Evolutionary conservation across 352 stramenopile genomes (phyloP).

Genomic region (Poterioochromonas sp.): DNA sequence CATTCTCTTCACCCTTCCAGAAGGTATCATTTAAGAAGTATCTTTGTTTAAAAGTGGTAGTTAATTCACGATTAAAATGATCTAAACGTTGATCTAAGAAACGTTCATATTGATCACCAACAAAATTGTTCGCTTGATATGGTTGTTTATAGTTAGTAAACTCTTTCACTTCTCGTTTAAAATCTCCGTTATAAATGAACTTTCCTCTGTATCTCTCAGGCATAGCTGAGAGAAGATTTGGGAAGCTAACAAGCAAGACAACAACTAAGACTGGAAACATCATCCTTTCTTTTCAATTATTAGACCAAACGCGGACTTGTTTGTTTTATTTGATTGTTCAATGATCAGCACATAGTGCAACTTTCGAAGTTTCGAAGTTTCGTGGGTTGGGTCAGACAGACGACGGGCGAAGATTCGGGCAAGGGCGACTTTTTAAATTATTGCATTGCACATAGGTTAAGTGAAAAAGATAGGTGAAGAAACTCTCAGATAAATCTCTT

Average conservation of each 20-base stretch:
- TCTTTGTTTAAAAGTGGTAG: constrained; percentile 50
- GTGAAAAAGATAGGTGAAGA: too few species aligned
- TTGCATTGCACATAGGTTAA: too few species aligned
- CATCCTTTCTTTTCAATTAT: constrained; percentile 10
- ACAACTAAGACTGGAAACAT: not conserved
- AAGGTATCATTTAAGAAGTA: constrained; percentile 38
- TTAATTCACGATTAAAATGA: constrained; percentile 51
- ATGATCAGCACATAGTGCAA: too few species aligned
- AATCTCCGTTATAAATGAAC: not conserved
- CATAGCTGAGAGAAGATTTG: not conserved
- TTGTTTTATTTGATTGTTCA: too few species aligned
- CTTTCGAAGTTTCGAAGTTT: too few species aligned
- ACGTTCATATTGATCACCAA: constrained; percentile 41
- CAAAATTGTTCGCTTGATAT: not conserved
- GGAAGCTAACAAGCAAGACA: not conserved
- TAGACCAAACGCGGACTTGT: too few species aligned
- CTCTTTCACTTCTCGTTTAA: not conserved
- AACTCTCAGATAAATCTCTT: too few species aligned
- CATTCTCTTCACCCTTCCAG: constrained; percentile 33
- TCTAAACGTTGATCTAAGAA: constrained; percentile 54
- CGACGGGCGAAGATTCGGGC: too few species aligned
- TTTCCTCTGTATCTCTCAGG: not conserved
- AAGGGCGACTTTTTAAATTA: too few species aligned
- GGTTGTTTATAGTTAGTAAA: not conserved
- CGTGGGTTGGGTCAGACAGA: too few species aligned